Conservation (phyloP, 179 eudicot species). For the Silene coronaria region DNA sequence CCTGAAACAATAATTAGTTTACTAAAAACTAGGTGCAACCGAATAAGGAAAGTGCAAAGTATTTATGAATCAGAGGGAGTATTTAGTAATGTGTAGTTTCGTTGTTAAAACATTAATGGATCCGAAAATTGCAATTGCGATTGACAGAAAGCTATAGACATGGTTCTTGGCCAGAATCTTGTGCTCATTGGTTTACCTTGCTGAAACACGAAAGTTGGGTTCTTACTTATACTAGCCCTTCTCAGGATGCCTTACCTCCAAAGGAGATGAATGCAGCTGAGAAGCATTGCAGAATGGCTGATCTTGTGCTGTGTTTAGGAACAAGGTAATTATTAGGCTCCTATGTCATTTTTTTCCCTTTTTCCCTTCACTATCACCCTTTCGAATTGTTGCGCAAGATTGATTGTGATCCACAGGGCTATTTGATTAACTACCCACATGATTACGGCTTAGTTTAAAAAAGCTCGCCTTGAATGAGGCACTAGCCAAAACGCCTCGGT, state of each 20-base stretch:
- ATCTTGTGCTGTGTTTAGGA: slow-evolving; percentile 88
- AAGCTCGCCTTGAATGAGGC: no score
- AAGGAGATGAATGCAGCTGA: slow-evolving; percentile 89
- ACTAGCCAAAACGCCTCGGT: no score
- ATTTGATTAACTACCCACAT: neutral
- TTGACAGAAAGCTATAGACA: slow-evolving; percentile 5
- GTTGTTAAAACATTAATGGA: neutral
- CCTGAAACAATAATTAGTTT: neutral
- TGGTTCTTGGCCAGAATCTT: neutral
- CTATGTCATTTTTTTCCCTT: neutral
- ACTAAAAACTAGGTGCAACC: neutral
- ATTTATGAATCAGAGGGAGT: neutral
- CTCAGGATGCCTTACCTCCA: slow-evolving; percentile 81
- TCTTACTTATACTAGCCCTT: slow-evolving; percentile 20
- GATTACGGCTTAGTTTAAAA: no score
- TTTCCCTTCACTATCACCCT: neutral
- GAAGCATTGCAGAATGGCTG: slow-evolving; percentile 86
- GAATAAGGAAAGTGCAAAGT: neutral
- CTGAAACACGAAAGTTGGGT: neutral
- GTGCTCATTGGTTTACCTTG: neutral
- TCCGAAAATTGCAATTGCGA: neutral
- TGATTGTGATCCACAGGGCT: neutral
- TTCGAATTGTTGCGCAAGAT: neutral
- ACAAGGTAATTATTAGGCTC: slow-evolving; percentile 55
- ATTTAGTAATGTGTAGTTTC: neutral